phyloP scores from a whole-genome alignment of 2,329 filamentous ascomycete species.

The Monilinia fructigena region DNA sequence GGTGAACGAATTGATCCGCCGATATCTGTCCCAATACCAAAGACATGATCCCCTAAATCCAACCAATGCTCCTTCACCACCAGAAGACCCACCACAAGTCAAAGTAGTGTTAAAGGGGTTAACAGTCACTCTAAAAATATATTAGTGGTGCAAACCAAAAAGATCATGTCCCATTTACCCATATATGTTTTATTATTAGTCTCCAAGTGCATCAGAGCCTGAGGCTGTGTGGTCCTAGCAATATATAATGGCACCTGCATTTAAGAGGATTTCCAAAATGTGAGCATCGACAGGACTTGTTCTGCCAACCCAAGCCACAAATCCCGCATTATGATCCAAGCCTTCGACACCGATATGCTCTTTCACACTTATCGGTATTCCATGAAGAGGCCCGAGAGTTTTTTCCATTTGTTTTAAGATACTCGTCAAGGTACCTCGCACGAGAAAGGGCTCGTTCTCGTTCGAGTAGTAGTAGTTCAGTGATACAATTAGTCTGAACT shows the following conservation, averaged over 20 bases:
- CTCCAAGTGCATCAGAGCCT: constrained; percentile 55
- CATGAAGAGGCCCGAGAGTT: constrained; percentile 43
- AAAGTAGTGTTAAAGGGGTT: constrained; percentile 54
- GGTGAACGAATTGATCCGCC: constrained; percentile 50
- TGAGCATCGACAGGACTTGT: constrained; percentile 47
- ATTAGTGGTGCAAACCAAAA: neutral
- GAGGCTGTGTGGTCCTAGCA: constrained; percentile 53
- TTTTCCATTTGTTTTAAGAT: constrained; percentile 37
- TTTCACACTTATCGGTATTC: constrained; percentile 53
- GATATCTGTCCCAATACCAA: constrained; percentile 54
- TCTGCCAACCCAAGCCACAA: constrained; percentile 49
- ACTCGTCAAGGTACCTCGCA: constrained; percentile 41
- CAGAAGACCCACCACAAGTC: constrained; percentile 53
- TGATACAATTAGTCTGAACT: constrained; percentile 47
- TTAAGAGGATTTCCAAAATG: constrained; percentile 48
- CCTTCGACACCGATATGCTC: constrained; percentile 53
- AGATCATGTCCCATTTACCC: constrained; percentile 34
- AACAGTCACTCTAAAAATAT: constrained; percentile 47
- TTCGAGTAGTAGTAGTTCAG: constrained; percentile 44
- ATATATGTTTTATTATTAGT: constrained; percentile 52
- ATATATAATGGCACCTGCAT: constrained; percentile 52
- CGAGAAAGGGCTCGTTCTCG: constrained; percentile 39
- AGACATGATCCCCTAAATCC: constrained; percentile 52
- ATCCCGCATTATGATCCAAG: constrained; percentile 50
- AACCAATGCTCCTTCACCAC: constrained; percentile 56